A percentile compares a stretch with the other conserved stretches of the same genome.
Conservation (phyloP, 1,139 yeast genomes). For the Meyerozyma smithsonii region DNA sequence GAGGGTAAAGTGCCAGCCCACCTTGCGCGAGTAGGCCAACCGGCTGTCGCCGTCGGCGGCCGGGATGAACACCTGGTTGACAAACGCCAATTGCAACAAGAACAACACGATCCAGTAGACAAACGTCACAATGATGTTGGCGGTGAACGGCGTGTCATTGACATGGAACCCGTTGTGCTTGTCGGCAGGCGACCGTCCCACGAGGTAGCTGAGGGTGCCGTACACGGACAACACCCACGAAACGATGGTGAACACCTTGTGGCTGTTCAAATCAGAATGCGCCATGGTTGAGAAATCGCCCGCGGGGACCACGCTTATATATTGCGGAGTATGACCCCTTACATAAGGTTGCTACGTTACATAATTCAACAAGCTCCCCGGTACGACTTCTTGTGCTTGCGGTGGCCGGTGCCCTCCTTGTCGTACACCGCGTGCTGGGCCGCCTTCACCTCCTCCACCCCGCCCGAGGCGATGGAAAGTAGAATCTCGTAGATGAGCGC, state of each 20-base stretch:
- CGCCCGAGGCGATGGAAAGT: constrained; percentile 36
- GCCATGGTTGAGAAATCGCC: neutral
- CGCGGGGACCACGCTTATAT: neutral
- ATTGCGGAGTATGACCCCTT: constrained; percentile 1
- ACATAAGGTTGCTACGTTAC: constrained; percentile 1
- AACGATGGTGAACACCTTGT: constrained; percentile 43
- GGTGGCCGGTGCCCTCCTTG: constrained; percentile 22
- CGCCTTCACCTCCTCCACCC: constrained; percentile 25
- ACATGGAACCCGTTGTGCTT: constrained; percentile 44
- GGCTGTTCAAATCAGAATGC: constrained; percentile 15
- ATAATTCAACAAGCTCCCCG: constrained; percentile 47
- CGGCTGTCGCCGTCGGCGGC: constrained; percentile 26
- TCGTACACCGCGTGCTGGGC: constrained; percentile 18
- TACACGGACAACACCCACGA: constrained; percentile 51
- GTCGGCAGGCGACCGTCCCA: constrained; percentile 43
- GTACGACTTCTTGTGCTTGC: constrained; percentile 38
- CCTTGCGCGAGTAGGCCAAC: constrained; percentile 24
- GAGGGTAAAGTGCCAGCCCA: constrained; percentile 58
- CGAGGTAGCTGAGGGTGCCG: constrained; percentile 50
- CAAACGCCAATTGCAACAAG: constrained; percentile 49
- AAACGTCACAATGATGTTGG: constrained; percentile 46
- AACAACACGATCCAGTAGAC: constrained; percentile 57
- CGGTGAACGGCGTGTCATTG: constrained; percentile 63
- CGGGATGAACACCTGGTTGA: constrained; percentile 47
- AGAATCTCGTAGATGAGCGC: constrained; percentile 29